Percentiles rank a stretch among this genome's conserved stretches.
Conservation (phyloP, 140 eudicot genomes). For the Bidens hawaiensis region DNA sequence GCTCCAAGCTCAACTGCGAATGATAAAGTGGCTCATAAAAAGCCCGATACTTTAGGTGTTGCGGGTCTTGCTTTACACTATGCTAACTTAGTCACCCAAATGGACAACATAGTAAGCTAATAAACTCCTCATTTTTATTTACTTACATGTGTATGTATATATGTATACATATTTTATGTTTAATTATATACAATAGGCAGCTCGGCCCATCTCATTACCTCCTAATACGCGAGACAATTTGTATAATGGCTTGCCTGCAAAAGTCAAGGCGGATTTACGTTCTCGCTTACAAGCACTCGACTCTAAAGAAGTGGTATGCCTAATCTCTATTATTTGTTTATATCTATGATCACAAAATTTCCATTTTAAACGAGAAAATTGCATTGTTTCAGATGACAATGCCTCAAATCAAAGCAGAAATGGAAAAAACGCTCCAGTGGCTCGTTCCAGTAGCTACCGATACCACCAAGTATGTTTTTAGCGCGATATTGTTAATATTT, state of each 20-base stretch:
- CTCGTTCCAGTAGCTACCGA: constrained; percentile 93
- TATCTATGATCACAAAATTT: not conserved
- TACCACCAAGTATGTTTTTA: constrained; percentile 65
- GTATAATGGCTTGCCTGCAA: constrained; percentile 77
- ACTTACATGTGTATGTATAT: not conserved
- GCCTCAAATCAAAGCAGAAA: constrained; percentile 96
- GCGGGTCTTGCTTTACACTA: constrained; percentile 98
- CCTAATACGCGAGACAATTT: constrained; percentile 80
- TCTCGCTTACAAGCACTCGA: constrained; percentile 49
- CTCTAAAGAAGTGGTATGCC: constrained; percentile 58
- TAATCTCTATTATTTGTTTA: not conserved
- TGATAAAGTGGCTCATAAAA: constrained; percentile 38
- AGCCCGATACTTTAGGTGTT: constrained; percentile 70
- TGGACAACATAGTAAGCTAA: constrained; percentile 80
- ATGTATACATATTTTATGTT: not conserved
- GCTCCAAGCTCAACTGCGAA: constrained; percentile 32
- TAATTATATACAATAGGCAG: constrained; percentile 44
- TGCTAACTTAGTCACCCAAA: constrained; percentile 86
- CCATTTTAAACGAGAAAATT: not conserved
- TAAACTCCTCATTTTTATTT: not conserved
- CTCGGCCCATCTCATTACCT: constrained; percentile 86
- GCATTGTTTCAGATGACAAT: constrained; percentile 62
- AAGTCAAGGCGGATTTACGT: constrained; percentile 70
- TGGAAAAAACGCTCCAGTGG: constrained; percentile 97
- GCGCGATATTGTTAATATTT: not conserved